Percentiles rank a stretch among this genome's conserved stretches.
Conservation (phyloP, 805 yeast genomes). For the Saturnispora dispora region DNA sequence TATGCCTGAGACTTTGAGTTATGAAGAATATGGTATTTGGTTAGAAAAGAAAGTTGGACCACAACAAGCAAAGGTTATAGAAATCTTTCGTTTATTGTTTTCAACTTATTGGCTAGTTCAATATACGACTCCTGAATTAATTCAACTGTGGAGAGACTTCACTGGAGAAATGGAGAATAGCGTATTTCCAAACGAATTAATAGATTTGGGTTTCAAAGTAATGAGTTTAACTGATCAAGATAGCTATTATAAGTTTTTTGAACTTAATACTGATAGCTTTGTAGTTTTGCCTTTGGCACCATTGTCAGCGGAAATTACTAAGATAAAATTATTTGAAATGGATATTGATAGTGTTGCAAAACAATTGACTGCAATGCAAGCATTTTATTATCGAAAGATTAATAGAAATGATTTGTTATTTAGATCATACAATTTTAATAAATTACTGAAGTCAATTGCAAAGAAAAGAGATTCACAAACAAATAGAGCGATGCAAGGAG, state of each 20-base stretch:
- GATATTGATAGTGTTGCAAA: constrained; percentile 73
- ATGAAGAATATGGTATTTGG: constrained; percentile 77
- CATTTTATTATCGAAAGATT: constrained; percentile 56
- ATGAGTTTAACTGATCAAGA: constrained; percentile 19
- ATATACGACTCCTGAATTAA: constrained; percentile 40
- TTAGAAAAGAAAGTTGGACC: constrained; percentile 58
- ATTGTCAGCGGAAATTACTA: constrained; percentile 25
- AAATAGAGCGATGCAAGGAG: neutral
- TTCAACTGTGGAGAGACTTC: constrained; percentile 24
- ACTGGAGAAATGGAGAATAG: constrained; percentile 11
- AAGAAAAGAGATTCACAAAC: neutral
- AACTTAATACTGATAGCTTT: constrained; percentile 14
- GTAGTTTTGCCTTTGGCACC: constrained; percentile 12
- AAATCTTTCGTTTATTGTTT: constrained; percentile 55
- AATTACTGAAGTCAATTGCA: constrained; percentile 13
- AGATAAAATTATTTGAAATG: constrained; percentile 49
- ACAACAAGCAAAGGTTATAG: constrained; percentile 55
- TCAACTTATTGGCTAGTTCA: constrained; percentile 63
- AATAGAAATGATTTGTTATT: constrained; percentile 65
- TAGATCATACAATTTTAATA: constrained; percentile 63
- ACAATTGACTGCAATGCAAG: constrained; percentile 77
- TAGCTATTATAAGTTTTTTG: constrained; percentile 19
- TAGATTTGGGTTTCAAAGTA: constrained; percentile 19
- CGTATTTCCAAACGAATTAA: constrained; percentile 7
- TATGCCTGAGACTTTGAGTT: constrained; percentile 83